These are phyloP conservation scores for Colletotrichum tropicale DNA, from an alignment of 2,329 filamentous ascomycete species.

Conservation along the genomic window DNA sequence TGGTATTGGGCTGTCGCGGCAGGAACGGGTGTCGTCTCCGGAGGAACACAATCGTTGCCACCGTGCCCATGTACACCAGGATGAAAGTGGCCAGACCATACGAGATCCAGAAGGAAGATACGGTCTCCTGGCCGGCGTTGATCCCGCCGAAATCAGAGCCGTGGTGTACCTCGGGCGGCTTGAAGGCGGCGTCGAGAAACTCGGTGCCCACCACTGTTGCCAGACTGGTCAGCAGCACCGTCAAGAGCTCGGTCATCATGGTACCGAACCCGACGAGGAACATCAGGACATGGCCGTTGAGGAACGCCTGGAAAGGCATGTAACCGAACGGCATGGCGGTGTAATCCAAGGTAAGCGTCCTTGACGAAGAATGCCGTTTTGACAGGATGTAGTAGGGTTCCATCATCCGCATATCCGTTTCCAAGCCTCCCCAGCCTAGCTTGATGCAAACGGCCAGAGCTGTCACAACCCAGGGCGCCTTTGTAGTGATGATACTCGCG, in stretches of 20 bases:
- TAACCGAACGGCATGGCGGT: constrained; percentile 73
- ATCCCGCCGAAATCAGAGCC: constrained; percentile 29
- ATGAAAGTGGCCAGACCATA: constrained; percentile 67
- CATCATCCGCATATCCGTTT: constrained; percentile 73
- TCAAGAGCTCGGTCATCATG: constrained; percentile 75
- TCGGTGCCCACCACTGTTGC: constrained; percentile 67
- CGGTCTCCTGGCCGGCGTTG: constrained; percentile 63
- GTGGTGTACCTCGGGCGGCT: background rate
- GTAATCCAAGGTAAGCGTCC: constrained; percentile 74
- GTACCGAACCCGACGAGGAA: constrained; percentile 73
- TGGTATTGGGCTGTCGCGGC: constrained; percentile 79
- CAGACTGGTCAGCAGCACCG: constrained; percentile 70
- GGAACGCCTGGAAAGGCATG: constrained; percentile 64
- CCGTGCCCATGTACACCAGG: constrained; percentile 66
- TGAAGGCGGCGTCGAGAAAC: constrained; percentile 48
- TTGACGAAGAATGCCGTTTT: constrained; percentile 66
- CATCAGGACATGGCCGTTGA: constrained; percentile 69
- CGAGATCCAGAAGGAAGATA: constrained; percentile 69
- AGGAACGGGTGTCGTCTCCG: constrained; percentile 73
- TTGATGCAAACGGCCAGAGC: constrained; percentile 70
- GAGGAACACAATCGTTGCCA: constrained; percentile 64
- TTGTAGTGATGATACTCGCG: constrained; percentile 60
- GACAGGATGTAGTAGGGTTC: constrained; percentile 77
- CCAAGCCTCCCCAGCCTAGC: constrained; percentile 70
- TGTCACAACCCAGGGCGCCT: constrained; percentile 69